These are phyloP conservation scores for Saccharomyces hybrid DNA, from an alignment of 1,139 yeast species.

Conservation along the genomic window DNA sequence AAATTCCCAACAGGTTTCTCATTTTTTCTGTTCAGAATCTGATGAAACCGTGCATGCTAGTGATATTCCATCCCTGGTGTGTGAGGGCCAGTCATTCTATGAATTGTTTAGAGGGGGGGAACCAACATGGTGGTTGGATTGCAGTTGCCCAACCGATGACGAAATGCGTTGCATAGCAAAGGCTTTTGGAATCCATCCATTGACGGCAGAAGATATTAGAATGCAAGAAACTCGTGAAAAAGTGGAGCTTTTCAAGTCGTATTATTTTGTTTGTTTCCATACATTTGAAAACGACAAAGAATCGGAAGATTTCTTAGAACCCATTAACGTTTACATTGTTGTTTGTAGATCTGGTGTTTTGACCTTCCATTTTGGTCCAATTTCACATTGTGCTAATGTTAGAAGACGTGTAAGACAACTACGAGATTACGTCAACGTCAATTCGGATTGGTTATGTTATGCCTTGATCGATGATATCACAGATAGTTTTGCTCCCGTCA, in stretches of 20 bases:
- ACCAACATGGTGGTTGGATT: slow-evolving; percentile 69
- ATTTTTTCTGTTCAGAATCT: slow-evolving; percentile 67
- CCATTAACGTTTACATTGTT: slow-evolving; percentile 79
- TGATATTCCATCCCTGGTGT: slow-evolving; percentile 67
- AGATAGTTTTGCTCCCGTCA: slow-evolving; percentile 87
- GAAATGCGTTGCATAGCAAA: slow-evolving; percentile 59
- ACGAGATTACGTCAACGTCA: slow-evolving; percentile 77
- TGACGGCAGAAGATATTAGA: slow-evolving; percentile 77
- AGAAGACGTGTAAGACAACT: slow-evolving; percentile 87
- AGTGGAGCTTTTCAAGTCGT: slow-evolving; percentile 66
- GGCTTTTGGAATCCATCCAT: slow-evolving; percentile 77
- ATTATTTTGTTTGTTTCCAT: slow-evolving; percentile 77
- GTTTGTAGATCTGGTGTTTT: slow-evolving; percentile 79
- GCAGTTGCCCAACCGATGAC: slow-evolving; percentile 59
- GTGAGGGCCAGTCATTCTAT: slow-evolving; percentile 56
- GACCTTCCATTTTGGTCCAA: slow-evolving; percentile 79
- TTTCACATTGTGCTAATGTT: slow-evolving; percentile 76
- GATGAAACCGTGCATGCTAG: slow-evolving; percentile 89
- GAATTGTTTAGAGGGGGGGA: slow-evolving; percentile 48
- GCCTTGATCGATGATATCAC: slow-evolving; percentile 91
- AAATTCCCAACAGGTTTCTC: slow-evolving; percentile 73
- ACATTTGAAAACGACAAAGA: slow-evolving; percentile 71
- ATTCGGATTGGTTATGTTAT: slow-evolving; percentile 90
- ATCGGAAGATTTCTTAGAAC: slow-evolving; percentile 76
- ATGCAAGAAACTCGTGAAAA: slow-evolving; percentile 83